These are phyloP conservation scores for Backusella tuberculispora DNA, from an alignment of 192 early-diverging fungal species.

Conservation along the genomic window DNA sequence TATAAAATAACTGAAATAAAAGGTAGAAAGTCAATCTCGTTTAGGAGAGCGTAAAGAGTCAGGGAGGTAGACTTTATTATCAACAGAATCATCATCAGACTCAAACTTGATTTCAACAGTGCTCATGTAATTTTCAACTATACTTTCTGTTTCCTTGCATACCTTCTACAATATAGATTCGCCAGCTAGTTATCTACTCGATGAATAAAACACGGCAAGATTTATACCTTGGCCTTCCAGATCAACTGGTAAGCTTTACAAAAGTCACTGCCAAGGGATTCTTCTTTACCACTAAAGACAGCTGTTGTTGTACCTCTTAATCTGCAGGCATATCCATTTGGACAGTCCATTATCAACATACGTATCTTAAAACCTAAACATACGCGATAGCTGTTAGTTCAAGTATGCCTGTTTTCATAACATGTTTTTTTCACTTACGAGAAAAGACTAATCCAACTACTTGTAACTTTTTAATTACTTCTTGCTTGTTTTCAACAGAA, in stretches of 20 bases:
- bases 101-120: constrained; percentile 2
- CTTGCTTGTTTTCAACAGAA: no score
- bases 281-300: constrained; percentile 11
- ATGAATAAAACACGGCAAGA: neutral
- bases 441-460: neutral
- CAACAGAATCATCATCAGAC: constrained; percentile 14
- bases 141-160: constrained; percentile 9
- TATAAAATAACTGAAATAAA: constrained; percentile 1
- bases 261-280: constrained; percentile 13
- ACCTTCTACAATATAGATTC: constrained; percentile 12
- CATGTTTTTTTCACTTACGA: constrained; percentile 15
- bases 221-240: constrained; percentile 10
- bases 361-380: neutral
- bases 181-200: constrained; percentile 2
- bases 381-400: constrained; percentile 16
- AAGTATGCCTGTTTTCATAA: constrained; percentile 9
- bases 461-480: no score
- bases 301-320: neutral
- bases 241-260: constrained; percentile 9
- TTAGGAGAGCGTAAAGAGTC: no score
- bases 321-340: neutral
- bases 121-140: constrained; percentile 6
- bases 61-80: neutral
- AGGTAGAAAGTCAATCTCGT: neutral
- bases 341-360: constrained; percentile 7